Evolutionary conservation across 108 stramenopile species (phyloP).

Genomic region (Cyclotella choctawhatcheeana): DNA sequence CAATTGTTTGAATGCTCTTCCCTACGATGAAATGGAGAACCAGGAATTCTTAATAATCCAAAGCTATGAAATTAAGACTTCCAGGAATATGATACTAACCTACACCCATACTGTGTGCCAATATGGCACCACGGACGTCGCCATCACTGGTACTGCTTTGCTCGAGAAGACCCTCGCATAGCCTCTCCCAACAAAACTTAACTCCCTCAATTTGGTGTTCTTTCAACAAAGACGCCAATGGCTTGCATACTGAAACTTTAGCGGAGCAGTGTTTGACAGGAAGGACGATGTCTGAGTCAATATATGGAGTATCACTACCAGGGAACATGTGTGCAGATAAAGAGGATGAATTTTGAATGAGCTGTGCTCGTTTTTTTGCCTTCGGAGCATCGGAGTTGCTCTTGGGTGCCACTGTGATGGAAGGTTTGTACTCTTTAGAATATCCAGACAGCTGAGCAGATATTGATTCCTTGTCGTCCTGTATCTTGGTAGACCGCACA

Average conservation of each 20-base stretch:
- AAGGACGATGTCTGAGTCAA: constrained; percentile 40
- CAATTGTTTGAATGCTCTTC: constrained; percentile 55
- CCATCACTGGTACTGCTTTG: neutral
- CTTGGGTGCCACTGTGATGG: constrained; percentile 17
- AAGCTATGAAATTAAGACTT: no score
- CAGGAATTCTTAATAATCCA: no score
- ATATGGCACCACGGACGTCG: constrained; percentile 65
- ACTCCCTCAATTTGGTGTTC: constrained; percentile 77
- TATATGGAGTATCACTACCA: constrained; percentile 25
- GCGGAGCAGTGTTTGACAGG: constrained; percentile 17
- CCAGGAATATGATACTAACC: no score
- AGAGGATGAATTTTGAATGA: constrained; percentile 10
- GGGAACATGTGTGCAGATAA: constrained; percentile 16
- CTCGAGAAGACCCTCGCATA: constrained; percentile 61
- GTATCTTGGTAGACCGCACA: constrained; percentile 21
- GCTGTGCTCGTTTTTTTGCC: constrained; percentile 50
- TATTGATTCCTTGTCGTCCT: constrained; percentile 16
- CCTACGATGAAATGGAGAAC: constrained; percentile 24
- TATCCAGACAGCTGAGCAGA: constrained; percentile 17
- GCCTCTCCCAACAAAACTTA: constrained; percentile 69
- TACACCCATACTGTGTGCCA: constrained; percentile 80
- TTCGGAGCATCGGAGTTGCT: constrained; percentile 11
- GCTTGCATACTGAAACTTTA: constrained; percentile 48
- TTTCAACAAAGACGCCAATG: constrained; percentile 60
- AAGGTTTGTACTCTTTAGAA: constrained; percentile 33